These are phyloP conservation scores for Pseudodiploospora longispora DNA, from an alignment of 2,329 filamentous ascomycete genomes.

Conservation along the genomic window DNA sequence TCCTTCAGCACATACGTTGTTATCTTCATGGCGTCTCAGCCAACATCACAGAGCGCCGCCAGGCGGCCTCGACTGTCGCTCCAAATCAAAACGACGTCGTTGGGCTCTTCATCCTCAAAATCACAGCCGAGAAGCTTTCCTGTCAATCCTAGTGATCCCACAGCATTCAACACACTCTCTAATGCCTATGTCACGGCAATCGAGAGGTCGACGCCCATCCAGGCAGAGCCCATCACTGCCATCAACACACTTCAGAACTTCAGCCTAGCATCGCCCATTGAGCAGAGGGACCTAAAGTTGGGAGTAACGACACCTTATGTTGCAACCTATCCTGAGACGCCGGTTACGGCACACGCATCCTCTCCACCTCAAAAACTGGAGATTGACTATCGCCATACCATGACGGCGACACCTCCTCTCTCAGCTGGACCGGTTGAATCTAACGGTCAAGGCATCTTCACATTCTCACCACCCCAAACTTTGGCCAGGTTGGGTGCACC, in stretches of 20 bases:
- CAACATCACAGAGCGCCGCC: slow-evolving; percentile 19
- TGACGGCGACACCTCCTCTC: slow-evolving; percentile 52
- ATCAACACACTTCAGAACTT: slow-evolving; percentile 35
- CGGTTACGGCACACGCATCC: slow-evolving; percentile 40
- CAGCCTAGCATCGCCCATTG: slow-evolving; percentile 20
- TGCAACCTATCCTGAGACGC: slow-evolving; percentile 44
- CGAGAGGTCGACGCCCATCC: slow-evolving; percentile 45
- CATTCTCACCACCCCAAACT: slow-evolving; percentile 28
- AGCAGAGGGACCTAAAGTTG: slow-evolving; percentile 21
- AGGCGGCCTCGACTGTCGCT: slow-evolving; percentile 51
- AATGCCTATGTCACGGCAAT: slow-evolving; percentile 58
- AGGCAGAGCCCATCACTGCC: slow-evolving; percentile 39
- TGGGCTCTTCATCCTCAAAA: slow-evolving; percentile 13
- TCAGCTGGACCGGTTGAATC: slow-evolving; percentile 45
- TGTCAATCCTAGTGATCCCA: slow-evolving; percentile 50
- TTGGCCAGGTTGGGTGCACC: neutral
- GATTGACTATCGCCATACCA: slow-evolving; percentile 43
- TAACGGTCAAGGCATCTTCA: slow-evolving; percentile 34
- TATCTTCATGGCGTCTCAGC: slow-evolving; percentile 27
- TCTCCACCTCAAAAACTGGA: slow-evolving; percentile 40
- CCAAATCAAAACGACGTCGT: slow-evolving; percentile 41
- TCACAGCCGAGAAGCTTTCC: slow-evolving; percentile 23
- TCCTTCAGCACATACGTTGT: neutral
- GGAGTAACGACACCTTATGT: slow-evolving; percentile 36
- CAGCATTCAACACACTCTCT: slow-evolving; percentile 57